A percentile compares a stretch with the other conserved stretches of the same genome.
Evolutionary conservation across 2,329 filamentous ascomycete species (phyloP).

Genomic region (Thelonectria blattea): DNA sequence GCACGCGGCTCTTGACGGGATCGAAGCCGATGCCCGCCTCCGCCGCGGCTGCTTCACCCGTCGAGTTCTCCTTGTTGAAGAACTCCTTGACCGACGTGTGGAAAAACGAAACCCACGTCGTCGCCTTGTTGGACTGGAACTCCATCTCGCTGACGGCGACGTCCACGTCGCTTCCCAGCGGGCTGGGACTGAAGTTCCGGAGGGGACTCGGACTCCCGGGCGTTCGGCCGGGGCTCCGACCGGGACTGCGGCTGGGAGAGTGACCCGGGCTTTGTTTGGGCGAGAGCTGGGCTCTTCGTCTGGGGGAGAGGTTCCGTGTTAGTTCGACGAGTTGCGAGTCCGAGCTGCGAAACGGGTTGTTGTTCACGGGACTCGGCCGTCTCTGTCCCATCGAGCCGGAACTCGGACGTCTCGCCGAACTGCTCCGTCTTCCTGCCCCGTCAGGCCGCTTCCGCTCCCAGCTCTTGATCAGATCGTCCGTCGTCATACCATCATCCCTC

Average conservation of each 20-base stretch:
- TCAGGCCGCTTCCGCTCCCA: conserved; percentile 41
- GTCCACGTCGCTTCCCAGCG: conserved; percentile 39
- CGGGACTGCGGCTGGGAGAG: conserved; percentile 16
- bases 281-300: conserved; percentile 12
- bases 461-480: conserved; percentile 49
- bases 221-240: conserved; percentile 1
- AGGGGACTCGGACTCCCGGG: conserved; percentile 20
- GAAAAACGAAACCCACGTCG: conserved; percentile 49
- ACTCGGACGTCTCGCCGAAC: conserved; percentile 31
- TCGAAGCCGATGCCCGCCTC: conserved; percentile 44
- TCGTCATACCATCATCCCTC: conserved; percentile 51
- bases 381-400: conserved; percentile 18
- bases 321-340: conserved; percentile 22
- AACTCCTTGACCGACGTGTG: conserved; percentile 49
- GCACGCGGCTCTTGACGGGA: conserved; percentile 42
- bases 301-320: conserved; percentile 31
- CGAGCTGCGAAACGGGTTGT: conserved; percentile 24
- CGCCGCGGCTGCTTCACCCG: conserved; percentile 23
- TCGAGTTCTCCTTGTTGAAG: conserved; percentile 43
- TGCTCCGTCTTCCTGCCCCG: conserved; percentile 26
- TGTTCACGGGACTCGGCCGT: conserved; percentile 27
- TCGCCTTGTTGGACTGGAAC: conserved; percentile 50
- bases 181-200: conserved; percentile 38
- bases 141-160: conserved; percentile 45
- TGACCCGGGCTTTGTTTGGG: conserved; percentile 18